These are phyloP conservation scores for Lachancea thermotolerans DNA, from an alignment of 805 yeast genomes.

Conservation along the genomic window DNA sequence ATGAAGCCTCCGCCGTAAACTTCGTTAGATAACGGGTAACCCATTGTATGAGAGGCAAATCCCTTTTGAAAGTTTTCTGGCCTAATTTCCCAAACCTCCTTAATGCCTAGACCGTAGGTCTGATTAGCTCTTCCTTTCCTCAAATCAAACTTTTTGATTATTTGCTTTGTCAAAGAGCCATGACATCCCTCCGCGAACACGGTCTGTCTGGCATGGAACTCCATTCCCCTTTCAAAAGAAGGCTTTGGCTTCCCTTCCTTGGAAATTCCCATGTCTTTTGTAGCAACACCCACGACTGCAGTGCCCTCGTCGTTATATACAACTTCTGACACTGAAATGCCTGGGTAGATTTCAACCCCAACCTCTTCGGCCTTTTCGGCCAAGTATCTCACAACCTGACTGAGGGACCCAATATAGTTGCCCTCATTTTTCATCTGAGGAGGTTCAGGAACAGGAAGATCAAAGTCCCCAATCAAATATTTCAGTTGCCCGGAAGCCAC, in stretches of 20 bases:
- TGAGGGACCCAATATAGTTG: constrained; percentile 80
- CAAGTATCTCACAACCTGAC: constrained; percentile 72
- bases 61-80: constrained; percentile 79
- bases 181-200: constrained; percentile 98
- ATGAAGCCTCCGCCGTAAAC: constrained; percentile 96
- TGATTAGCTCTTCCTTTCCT: constrained; percentile 64
- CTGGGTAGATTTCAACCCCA: constrained; percentile 91
- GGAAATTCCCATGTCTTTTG: constrained; percentile 84
- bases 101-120: constrained; percentile 92
- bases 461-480: constrained; percentile 51
- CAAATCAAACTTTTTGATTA: constrained; percentile 59
- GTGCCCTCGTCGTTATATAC: constrained; percentile 51
- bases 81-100: constrained; percentile 94
- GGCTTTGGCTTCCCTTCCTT: constrained; percentile 71
- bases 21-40: constrained; percentile 68
- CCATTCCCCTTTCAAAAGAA: constrained; percentile 94
- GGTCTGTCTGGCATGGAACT: constrained; percentile 83
- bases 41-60: constrained; percentile 77
- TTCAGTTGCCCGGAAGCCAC: constrained; percentile 74
- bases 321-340: constrained; percentile 77
- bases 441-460: constrained; percentile 83
- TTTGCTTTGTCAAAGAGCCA: constrained; percentile 82
- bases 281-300: constrained; percentile 79
- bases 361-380: constrained; percentile 86
- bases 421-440: constrained; percentile 81